Base-by-base conservation (phyloP, 345 rosid species). In the Turritis glabra region DNA sequence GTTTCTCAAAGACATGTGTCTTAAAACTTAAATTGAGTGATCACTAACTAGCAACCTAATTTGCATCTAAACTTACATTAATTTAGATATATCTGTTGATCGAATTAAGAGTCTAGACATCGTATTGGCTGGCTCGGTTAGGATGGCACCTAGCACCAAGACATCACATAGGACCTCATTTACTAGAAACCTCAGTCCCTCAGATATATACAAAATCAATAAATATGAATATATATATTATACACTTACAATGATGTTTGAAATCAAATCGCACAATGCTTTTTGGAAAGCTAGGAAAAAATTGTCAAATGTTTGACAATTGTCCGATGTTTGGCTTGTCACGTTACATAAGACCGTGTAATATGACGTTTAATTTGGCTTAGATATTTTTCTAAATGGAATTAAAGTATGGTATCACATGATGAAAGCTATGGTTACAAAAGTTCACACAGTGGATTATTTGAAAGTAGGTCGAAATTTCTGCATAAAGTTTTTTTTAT, bases 381-480 rank as follows among this genome's bases (percentile, higher is more conserved):
- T 57, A 27, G 7, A 48, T 74, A 48, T 47, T 26, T 66, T 27
- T 35, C 25, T 47, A 37, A 58, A 50, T 47, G 51, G 67, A 43
- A 67, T 58, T 37, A 48, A 74, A 51, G 69, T 68, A 23, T 59
- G 29, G 55, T 51, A 67, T 40, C 79, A 75, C 73, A 60, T 75
- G 74, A 30, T 38, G 79, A 75, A 75, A 75, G 52, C 47, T 60
- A 68, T 74, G 43, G 66, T 67, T 74, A 74, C 61, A 74, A 56
- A 73, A 25, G 51, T 58, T 66, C 32, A 74, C 26, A 66, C 46
- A 67, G 2, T 52, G 53, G 25, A 35, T 74, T 58, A 38, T 26
- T 58, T 67, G 69, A 60, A 61, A 75, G 79, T 75, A 50, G 79
- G 74, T 60, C 69, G 74, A 43, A 52, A 43, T 72, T 68, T 61